Conservation (phyloP, 148 eudicot species). For the Bassia scoparia region DNA sequence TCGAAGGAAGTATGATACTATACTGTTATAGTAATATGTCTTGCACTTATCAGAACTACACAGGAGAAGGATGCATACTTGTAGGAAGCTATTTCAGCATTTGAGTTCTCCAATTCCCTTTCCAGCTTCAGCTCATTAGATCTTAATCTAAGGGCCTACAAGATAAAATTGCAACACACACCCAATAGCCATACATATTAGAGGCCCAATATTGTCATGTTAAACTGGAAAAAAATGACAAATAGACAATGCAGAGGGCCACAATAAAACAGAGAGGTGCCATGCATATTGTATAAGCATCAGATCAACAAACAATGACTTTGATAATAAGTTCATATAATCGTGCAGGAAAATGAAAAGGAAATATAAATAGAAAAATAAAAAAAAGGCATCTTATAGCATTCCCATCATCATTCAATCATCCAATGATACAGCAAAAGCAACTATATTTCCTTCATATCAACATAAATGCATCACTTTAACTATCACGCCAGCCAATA, state of each 20-base stretch:
- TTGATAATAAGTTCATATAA: not conserved
- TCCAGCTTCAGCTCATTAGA: conserved; percentile 90
- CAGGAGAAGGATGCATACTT: conserved; percentile 45
- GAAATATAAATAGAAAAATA: too few species aligned
- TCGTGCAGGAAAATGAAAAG: not conserved
- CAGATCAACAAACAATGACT: not conserved
- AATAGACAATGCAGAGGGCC: not conserved
- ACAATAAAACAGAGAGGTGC: too few species aligned
- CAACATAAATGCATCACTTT: too few species aligned
- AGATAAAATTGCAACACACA: conserved; percentile 6
- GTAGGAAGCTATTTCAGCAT: conserved; percentile 65
- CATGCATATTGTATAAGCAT: too few species aligned
- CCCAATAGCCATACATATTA: conserved; percentile 3
- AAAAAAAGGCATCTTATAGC: too few species aligned
- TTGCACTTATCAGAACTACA: conserved; percentile 14
- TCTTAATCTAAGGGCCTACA: conserved; percentile 82
- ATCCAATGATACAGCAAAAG: too few species aligned
- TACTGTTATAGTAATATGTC: too few species aligned
- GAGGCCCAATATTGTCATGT: not conserved
- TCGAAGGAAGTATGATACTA: too few species aligned
- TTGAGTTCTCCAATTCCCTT: conserved; percentile 73
- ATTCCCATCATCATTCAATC: too few species aligned
- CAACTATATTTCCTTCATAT: too few species aligned
- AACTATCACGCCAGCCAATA: too few species aligned
- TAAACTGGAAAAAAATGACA: not conserved